Base-by-base conservation (phyloP, 1,284 basidiomycete species). In the Cerrena zonata region DNA sequence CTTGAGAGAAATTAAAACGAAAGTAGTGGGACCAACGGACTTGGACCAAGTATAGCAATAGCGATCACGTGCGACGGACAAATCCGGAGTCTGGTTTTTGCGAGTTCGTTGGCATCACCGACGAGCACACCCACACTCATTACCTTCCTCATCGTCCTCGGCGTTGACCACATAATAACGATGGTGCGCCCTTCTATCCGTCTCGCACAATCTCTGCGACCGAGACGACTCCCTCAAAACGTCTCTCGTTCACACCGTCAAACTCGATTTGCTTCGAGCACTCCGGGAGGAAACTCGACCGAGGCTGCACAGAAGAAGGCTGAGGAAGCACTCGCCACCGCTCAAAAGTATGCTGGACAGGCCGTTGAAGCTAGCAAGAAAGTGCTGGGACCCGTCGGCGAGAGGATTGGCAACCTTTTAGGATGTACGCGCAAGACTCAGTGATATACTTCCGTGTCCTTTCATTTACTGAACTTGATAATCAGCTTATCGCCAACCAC, bases 401-500 rank as follows among this genome's bases (percentile, higher is more conserved):
- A 85, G 63, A 78, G 71, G 52, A 70, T 78, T 49, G 82, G 78
- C 2, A 73, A 74, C 36, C 56, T 85, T 58, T 75, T 90, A 25
- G 87, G 87, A 53, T 74, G 87, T 89, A 61, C 58, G 82, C 79
- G 11, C 44, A n/a, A 44, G 41, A 34, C 15, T 34, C 30, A 34
- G 7, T 34, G 39, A 18, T 51, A 21, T 27, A n/a, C 43, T 25
- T 21, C 19, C 24, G 27, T 26, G 18, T 45, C 48, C 13, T 46
- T 13, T 26, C n/a, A 15, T 47, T 25, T 47, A 15, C 30, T 34
- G 30, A 34, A 34, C 30, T 7, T 34, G 13, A 24, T 26, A 22
- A 37, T 4, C 63, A 94, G 92, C 83, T 26, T 93, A 94, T 76
- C 81, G 82, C 58, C 78, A 90, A 65, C 92, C 93, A 15, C 59